These are phyloP conservation scores for Botrytis fragariae DNA, from an alignment of 2,329 filamentous ascomycete genomes.

Conservation along the genomic window DNA sequence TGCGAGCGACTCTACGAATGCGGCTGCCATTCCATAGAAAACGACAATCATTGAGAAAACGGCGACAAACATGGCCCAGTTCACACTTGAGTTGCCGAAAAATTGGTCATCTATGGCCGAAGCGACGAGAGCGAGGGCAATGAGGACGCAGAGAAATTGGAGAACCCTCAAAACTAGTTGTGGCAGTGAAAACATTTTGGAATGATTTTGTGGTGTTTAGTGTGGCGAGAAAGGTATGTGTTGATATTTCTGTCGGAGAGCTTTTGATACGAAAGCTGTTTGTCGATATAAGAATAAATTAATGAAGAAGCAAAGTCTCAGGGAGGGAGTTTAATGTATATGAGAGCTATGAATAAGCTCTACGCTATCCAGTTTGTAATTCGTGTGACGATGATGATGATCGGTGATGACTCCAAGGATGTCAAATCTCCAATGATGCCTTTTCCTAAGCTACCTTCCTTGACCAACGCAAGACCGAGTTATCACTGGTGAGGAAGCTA, in stretches of 20 bases:
- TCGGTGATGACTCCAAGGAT: neutral
- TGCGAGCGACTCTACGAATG: conserved; percentile 52
- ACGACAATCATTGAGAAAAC: conserved; percentile 63
- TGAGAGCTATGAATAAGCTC: neutral
- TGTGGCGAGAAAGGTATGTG: neutral
- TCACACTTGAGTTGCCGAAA: conserved; percentile 58
- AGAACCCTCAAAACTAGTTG: conserved; percentile 31
- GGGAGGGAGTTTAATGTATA: neutral
- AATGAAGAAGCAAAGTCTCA: too few relatives aligned
- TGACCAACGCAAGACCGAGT: neutral
- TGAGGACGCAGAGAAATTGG: conserved; percentile 36
- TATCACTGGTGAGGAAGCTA: neutral
- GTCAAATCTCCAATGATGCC: neutral
- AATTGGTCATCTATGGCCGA: conserved; percentile 48
- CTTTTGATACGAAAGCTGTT: neutral
- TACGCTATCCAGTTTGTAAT: neutral
- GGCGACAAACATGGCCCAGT: conserved; percentile 65
- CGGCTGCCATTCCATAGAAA: conserved; percentile 59
- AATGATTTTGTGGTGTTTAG: neutral
- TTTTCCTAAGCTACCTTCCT: neutral
- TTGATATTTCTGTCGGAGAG: too few relatives aligned
- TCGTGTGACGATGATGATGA: conserved; percentile 9
- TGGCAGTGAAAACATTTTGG: conserved; percentile 28
- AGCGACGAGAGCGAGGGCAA: conserved; percentile 36
- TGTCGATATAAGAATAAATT: neutral